Evolutionary conservation across 2,329 filamentous ascomycete genomes (phyloP).

Genomic region (Fusarium virguliforme): DNA sequence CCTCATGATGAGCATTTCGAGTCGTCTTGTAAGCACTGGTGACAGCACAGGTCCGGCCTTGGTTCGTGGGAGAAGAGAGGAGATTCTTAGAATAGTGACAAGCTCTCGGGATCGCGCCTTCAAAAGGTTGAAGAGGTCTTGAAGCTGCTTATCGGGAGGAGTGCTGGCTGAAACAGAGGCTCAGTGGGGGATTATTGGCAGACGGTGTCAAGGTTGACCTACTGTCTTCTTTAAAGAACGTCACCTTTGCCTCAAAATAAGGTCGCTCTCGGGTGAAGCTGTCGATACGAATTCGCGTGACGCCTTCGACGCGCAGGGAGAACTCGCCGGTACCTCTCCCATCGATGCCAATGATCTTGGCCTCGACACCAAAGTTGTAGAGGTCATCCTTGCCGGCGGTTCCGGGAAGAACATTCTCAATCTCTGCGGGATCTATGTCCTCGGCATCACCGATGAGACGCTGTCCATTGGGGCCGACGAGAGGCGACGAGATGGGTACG

Average conservation of each 20-base stretch:
- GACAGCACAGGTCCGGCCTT: conserved; percentile 78
- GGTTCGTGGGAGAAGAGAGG: conserved; percentile 83
- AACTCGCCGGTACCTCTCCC: conserved; percentile 83
- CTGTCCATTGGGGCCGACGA: conserved; percentile 82
- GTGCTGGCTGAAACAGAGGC: conserved; percentile 47
- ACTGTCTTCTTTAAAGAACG: conserved; percentile 80
- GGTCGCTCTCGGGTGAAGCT: conserved; percentile 78
- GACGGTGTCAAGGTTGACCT: conserved; percentile 49
- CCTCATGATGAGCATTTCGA: conserved; percentile 89
- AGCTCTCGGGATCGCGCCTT: conserved; percentile 91
- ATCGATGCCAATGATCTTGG: conserved; percentile 84
- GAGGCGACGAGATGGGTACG: conserved; percentile 85
- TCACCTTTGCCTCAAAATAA: conserved; percentile 88
- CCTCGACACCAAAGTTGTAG: conserved; percentile 86
- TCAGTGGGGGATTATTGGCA: conserved; percentile 26
- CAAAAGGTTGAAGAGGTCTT: conserved; percentile 82
- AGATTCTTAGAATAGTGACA: conserved; percentile 86
- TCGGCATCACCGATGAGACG: conserved; percentile 79
- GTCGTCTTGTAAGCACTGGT: conserved; percentile 85
- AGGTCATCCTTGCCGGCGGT: conserved; percentile 80
- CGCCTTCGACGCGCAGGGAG: conserved; percentile 88
- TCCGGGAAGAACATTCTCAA: conserved; percentile 69
- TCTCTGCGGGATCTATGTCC: conserved; percentile 61
- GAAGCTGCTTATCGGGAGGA: conserved; percentile 71
- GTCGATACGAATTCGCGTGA: conserved; percentile 82